Evolutionary conservation across 306 rosid species (phyloP), one percentile per base, ranked within the genome.

Genomic region (Prunus dulcis): DNA sequence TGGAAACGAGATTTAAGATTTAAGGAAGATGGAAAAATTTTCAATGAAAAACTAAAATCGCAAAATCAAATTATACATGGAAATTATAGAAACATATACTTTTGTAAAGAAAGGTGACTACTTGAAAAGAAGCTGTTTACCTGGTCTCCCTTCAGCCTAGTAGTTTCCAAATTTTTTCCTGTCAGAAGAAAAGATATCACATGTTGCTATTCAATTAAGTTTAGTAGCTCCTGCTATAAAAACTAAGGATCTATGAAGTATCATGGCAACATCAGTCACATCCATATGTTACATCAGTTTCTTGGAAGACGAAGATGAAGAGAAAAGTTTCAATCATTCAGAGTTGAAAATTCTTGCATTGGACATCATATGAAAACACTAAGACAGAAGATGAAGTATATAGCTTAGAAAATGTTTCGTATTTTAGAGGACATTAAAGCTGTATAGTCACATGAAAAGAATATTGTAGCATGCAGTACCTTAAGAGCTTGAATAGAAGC

Each of bases 401-500:
- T 47, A 47, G 52, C 52, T 13, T 47, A 13, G 52, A 12, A 11
- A 47, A 47, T 12, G 13, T 47, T 47, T 47, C 13, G 2, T 14
- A 47, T 47, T 12, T 47, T 47, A 47, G 52, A 13, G 18, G 52
- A 47, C 13, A 47, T 38, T 38, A 38, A 38, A 38, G 43, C 43
- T 38, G 43, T 38, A 38, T 38, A 6, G 9, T 38, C 43, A 38
- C 43, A 38, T 38, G 25, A 53, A 53, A 53, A 11, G 25, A 20
- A 57, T 57, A 57, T 11, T 13, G 7, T 57, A 57, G 17, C 17
- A 51, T 46, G 43, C 6, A 28, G n/a, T 81, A 71, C 84, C 84
- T 81, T 34, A 13, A 9, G 4, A 10, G 49, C 23, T n/a, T 19
- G 61, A 9, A 23, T 12, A 8, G 76, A 60, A 7, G 30, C n/a